Evolutionary conservation across 768 basidiomycete genomes (phyloP), one percentile per base, ranked within the genome.

Genomic region (Mycena metata): DNA sequence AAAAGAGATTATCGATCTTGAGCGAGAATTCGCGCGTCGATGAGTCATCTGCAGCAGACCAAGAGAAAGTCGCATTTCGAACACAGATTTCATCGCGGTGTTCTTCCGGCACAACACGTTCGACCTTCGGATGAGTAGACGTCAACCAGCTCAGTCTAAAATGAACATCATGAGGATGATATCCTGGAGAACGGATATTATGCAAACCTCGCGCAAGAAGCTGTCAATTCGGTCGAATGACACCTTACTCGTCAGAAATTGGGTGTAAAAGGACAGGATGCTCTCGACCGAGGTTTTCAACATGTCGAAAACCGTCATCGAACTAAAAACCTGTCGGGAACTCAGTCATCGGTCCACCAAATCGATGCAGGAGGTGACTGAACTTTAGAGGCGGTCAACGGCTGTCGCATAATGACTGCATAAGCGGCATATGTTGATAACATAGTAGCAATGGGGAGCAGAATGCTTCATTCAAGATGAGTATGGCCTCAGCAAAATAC

Each of bases 391-490:
- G 82, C 83, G 52, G 67, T 82, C 41, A 85, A 74, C 2, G 79
- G 72, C 69, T 80, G 66, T 49, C 80, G 80, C 80, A 83, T 81
- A 49, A 84, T 70, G 36, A 82, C 49, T 5, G 82, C 83, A 81
- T 78, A 39, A 10, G 86, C 81, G 1, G 84, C 80, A 71, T 88
- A 92, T 5, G 90, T 89, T 16, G 85, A 83, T 43, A 90, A 73
- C 91, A 92, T 92, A 36, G 86, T 88, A 2, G 87, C 33, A 12
- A 92, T 75, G 0, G 92, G 91, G 50, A 92, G 83, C 26, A 87
- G 57, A 66, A 83, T 86, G 73, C 89, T 91, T 39, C 10, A 8
- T 23, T 12, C 9, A 16, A 3, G 3, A 26, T 64, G 46, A 64
- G 35, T 35, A 26, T 4, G 19, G 35, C 45, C 1, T 15, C 23